A percentile compares a stretch with the other conserved stretches of the same genome.
These are phyloP conservation scores for Cryptococcus sp. DNA, from an alignment of 1,284 basidiomycete genomes.

Conservation along the genomic window DNA sequence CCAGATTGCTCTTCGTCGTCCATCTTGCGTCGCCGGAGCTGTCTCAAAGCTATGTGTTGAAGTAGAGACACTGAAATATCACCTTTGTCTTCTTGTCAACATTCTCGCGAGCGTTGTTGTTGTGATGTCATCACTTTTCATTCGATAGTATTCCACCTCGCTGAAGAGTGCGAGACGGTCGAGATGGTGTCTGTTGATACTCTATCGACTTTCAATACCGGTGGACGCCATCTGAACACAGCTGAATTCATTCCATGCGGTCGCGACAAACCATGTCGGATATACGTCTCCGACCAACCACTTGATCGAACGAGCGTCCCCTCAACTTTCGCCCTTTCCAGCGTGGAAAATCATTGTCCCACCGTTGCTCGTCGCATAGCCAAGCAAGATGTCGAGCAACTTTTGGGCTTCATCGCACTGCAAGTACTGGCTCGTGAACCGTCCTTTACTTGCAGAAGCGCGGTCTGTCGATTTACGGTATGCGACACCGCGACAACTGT, in stretches of 20 bases:
- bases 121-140: neutral
- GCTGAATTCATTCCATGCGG: too few relatives aligned
- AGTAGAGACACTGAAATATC: too few relatives aligned
- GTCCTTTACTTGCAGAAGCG: constrained; percentile 70
- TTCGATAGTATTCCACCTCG: too few relatives aligned
- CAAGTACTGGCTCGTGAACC: constrained; percentile 75
- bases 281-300: too few relatives aligned
- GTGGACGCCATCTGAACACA: too few relatives aligned
- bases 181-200: too few relatives aligned
- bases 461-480: constrained; percentile 73
- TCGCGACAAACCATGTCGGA: too few relatives aligned
- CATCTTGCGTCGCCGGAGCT: constrained; percentile 31
- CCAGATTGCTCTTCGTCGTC: constrained; percentile 63
- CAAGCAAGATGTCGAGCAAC: constrained; percentile 42
- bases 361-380: too few relatives aligned
- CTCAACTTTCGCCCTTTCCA: too few relatives aligned
- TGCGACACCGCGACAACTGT: constrained; percentile 71
- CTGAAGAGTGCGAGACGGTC: neutral
- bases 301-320: too few relatives aligned
- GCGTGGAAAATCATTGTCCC: too few relatives aligned
- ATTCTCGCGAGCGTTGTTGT: neutral
- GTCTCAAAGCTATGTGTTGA: constrained; percentile 53
- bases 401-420: constrained; percentile 49
- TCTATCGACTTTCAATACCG: too few relatives aligned
- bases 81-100: neutral